Evolutionary conservation across 257 asterid genomes (phyloP), one percentile per base, ranked within the genome.

Genomic region (Oldenlandia corymbosa): DNA sequence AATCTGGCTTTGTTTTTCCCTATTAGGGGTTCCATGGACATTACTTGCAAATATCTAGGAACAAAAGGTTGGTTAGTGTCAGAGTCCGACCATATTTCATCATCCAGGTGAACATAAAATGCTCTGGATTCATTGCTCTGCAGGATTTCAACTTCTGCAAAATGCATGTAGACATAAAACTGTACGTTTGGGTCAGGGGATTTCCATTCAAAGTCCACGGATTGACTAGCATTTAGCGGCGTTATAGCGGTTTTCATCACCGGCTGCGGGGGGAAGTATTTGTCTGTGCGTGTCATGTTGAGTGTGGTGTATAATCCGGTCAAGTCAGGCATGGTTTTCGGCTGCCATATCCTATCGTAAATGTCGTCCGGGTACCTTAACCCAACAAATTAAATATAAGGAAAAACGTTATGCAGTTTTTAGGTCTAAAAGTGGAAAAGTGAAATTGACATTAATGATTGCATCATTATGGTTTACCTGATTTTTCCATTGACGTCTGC

Each of bases 331-430:
- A 54, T 7, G 13, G 60, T 11, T 7, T 1, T 24, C 1, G 56
- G 74, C 36, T 17, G 10, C 83, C 83, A 81, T 2, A 59, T 37
- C 43, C 81, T 78, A 61, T 78, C 86, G 10, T 55, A 31, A 14
- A 4, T 46, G 45, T 61, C 66, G 11, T 41, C 43, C 4, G 66
- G 65, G 16, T 41, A 61, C 48, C 46, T 32, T 18, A 30, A 1
- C 5, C 2, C 43, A 2, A 4, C 2, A 37, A 2, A 37, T 13
- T 13, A 37, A 37, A 2, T 37, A 37, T 1, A 34, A 34, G 37
- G 37, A 34, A 34, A 34, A 34, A 34, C 37, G 4, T 39, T 10
- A 14, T 14, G 13, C 13, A 10, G 45, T 2, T 39, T 39, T 14
- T 14, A 1, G 45, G 37, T 3, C 37, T 39, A 1, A 10, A 10